Evolutionary conservation across 164 flowering plant genomes (phyloP).

Genomic region (Tetrastigma voinierianum): DNA sequence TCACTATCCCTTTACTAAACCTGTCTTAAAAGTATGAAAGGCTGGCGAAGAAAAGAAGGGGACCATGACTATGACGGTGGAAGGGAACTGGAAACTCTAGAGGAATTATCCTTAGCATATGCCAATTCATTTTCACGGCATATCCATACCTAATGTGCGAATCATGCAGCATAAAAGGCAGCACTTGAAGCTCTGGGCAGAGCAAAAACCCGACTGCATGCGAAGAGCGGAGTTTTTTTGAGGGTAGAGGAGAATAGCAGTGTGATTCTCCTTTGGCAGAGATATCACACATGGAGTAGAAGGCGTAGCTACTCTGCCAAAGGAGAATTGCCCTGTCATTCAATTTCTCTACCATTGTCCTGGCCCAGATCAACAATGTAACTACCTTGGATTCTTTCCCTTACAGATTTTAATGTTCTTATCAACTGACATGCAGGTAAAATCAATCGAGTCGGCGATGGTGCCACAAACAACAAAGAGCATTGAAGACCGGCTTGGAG

Average conservation of each 20-base stretch:
- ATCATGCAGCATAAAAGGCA: conserved; percentile 5
- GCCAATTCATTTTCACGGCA: conserved; percentile 7
- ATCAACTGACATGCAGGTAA: no score
- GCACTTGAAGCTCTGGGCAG: conserved; percentile 1
- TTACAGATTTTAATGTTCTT: no score
- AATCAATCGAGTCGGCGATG: no score
- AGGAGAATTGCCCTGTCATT: conserved; percentile 31
- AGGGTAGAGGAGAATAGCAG: conserved; percentile 22
- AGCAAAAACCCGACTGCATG: not conserved
- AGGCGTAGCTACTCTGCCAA: conserved; percentile 17
- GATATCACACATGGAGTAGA: not conserved
- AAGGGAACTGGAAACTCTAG: conserved; percentile 1
- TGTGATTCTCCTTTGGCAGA: conserved; percentile 29
- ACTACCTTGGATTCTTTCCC: not conserved
- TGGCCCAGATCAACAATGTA: not conserved
- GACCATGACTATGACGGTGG: conserved; percentile 6
- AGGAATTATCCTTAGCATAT: conserved; percentile 13
- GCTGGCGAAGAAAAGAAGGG: not conserved
- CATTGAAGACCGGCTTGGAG: no score
- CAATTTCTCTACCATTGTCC: conserved; percentile 8
- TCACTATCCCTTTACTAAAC: not conserved
- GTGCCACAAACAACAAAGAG: no score
- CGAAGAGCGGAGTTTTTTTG: not conserved
- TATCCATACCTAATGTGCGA: conserved; percentile 8
- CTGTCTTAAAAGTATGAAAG: not conserved